Evolutionary conservation across 768 basidiomycete species (phyloP).

Genomic region (Podaxis sp.): DNA sequence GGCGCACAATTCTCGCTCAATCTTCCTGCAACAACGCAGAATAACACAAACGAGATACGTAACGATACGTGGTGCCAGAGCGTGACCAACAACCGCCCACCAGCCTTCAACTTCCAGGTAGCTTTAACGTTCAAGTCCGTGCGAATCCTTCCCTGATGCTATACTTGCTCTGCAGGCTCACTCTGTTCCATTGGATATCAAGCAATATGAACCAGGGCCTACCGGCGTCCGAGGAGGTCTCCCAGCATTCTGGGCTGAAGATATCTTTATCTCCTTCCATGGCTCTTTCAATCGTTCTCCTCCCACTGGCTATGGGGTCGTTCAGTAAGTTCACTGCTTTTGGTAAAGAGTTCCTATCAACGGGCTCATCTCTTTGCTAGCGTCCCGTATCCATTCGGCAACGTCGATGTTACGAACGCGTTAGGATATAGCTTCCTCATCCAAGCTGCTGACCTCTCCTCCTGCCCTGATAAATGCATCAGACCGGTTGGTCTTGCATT

Average conservation of each 20-base stretch:
- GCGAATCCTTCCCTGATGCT: not conserved
- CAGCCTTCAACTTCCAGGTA: constrained; percentile 40
- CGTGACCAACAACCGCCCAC: constrained; percentile 36
- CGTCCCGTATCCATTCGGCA: constrained; percentile 25
- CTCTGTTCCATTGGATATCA: constrained; percentile 47
- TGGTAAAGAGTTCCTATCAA: not conserved
- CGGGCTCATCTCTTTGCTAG: constrained; percentile 16
- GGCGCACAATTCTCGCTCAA: constrained; percentile 42
- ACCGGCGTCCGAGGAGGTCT: constrained; percentile 17
- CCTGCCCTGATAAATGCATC: constrained; percentile 43
- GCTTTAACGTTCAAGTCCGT: not conserved
- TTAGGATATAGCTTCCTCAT: constrained; percentile 33
- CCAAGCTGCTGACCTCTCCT: constrained; percentile 36
- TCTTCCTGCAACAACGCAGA: constrained; percentile 24
- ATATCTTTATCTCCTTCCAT: constrained; percentile 47
- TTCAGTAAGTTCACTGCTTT: constrained; percentile 27
- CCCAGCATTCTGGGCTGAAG: constrained; percentile 27
- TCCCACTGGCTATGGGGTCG: constrained; percentile 48
- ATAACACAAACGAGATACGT: not conserved
- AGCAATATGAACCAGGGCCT: constrained; percentile 31
- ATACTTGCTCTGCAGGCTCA: constrained; percentile 33
- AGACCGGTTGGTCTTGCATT: constrained; percentile 46
- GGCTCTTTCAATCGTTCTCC: constrained; percentile 41
- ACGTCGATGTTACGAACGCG: constrained; percentile 6
- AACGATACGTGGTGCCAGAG: constrained; percentile 35